Conservation (phyloP, 2,329 filamentous ascomycete genomes). For the Colletotrichum cordylinicola region DNA sequence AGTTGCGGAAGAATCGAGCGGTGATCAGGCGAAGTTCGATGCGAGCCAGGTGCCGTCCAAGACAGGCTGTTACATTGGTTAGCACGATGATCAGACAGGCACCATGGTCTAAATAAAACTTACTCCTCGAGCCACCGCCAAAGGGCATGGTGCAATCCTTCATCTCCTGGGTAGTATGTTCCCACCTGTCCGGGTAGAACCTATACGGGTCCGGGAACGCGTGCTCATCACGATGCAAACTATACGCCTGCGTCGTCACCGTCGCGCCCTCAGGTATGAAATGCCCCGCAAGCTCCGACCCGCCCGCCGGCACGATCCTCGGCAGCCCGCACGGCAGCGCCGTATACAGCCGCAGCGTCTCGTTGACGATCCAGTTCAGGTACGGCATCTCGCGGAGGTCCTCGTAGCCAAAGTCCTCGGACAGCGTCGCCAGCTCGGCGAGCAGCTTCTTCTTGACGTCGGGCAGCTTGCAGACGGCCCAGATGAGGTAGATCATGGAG, state of each 20-base stretch:
- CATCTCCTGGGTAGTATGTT: conserved; percentile 36
- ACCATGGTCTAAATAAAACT: neutral
- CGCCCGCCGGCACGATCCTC: conserved; percentile 43
- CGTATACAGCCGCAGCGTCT: conserved; percentile 49
- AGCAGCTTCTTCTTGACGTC: conserved; percentile 36
- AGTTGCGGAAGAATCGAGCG: conserved; percentile 57
- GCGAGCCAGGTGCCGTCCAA: conserved; percentile 63
- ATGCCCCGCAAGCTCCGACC: conserved; percentile 42
- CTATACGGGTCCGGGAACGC: conserved; percentile 47
- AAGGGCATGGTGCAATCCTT: conserved; percentile 58
- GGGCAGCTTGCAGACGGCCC: conserved; percentile 39
- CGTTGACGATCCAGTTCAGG: conserved; percentile 48
- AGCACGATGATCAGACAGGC: accelerated
- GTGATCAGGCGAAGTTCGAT: conserved; percentile 60
- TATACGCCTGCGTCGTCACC: conserved; percentile 50
- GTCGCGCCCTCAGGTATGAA: conserved; percentile 44
- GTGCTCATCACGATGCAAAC: conserved; percentile 46
- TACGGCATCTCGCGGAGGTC: conserved; percentile 43
- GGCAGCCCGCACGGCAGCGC: conserved; percentile 45
- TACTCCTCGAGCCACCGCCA: conserved; percentile 47
- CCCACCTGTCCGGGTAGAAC: conserved; percentile 5
- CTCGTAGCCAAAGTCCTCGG: conserved; percentile 31
- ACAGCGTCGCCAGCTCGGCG: conserved; percentile 33
- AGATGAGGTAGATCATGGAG: conserved; percentile 54
- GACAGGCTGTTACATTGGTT: conserved; percentile 38